Conservation (phyloP, 257 asterid species). For the Catharanthus roseus region DNA sequence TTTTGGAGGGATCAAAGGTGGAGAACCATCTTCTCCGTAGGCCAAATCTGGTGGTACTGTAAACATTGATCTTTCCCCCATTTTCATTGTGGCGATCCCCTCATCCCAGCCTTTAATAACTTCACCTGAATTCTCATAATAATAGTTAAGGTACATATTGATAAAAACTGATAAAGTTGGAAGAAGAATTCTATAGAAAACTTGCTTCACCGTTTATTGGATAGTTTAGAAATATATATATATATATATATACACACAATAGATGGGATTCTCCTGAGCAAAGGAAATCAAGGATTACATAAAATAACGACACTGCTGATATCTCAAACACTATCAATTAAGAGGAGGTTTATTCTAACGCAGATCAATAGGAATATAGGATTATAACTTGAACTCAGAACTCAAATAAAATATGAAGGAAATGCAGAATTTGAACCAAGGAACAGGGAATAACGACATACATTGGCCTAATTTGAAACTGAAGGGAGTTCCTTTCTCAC, state of each 20-base stretch:
- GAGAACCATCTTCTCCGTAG: slow-evolving; percentile 53
- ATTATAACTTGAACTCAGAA: neutral
- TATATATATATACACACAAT: too few species aligned
- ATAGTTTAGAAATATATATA: too few species aligned
- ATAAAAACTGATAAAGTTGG: too few species aligned
- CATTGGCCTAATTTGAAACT: slow-evolving; percentile 61
- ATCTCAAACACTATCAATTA: too few species aligned
- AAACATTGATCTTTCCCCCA: slow-evolving; percentile 55
- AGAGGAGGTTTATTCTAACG: neutral
- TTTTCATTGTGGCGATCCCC: slow-evolving; percentile 57
- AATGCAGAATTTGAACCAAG: neutral
- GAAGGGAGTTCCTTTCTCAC: slow-evolving; percentile 39
- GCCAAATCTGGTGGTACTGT: slow-evolving; percentile 51
- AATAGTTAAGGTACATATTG: neutral
- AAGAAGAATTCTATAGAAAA: too few species aligned
- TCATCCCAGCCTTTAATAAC: slow-evolving; percentile 66
- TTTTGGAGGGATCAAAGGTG: slow-evolving; percentile 55
- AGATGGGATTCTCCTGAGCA: too few species aligned
- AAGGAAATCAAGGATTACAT: too few species aligned
- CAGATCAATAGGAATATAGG: neutral
- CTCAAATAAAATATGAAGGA: neutral
- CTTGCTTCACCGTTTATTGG: too few species aligned
- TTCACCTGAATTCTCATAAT: slow-evolving; percentile 34
- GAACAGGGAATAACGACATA: neutral
- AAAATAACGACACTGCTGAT: too few species aligned